phyloP scores from a whole-genome alignment of 495 filamentous ascomycete genomes.

The Talaromyces nanjingensis region DNA sequence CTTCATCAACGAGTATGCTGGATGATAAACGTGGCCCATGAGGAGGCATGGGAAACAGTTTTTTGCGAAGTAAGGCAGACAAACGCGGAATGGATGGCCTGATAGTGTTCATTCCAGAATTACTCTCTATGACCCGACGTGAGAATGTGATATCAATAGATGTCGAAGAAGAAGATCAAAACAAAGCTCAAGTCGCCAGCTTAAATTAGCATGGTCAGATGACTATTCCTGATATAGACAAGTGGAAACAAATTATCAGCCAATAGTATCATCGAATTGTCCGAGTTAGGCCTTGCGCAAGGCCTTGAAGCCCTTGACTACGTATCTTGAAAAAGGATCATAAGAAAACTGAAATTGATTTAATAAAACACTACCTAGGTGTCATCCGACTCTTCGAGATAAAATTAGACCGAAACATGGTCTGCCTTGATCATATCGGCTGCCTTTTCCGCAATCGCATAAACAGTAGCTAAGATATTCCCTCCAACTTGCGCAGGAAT shows the following conservation, averaged over 20 bases:
- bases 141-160: constrained; percentile 14
- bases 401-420: not conserved
- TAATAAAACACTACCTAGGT: no score
- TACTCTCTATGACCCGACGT: constrained; percentile 13
- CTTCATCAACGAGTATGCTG: constrained; percentile 26
- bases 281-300: no score
- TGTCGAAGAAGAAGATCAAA: not conserved
- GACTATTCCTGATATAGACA: no score
- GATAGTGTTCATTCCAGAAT: constrained; percentile 17
- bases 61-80: constrained; percentile 22
- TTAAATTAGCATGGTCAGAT: no score
- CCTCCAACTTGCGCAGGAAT: constrained; percentile 44
- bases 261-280: no score
- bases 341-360: no score
- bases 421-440: constrained; percentile 38
- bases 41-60: constrained; percentile 24
- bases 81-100: constrained; percentile 18
- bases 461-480: constrained; percentile 48
- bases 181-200: no score
- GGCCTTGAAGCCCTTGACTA: no score
- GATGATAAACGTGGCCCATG: constrained; percentile 3
- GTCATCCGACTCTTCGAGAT: no score
- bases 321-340: no score
- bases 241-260: no score
- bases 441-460: constrained; percentile 47